Evolutionary conservation across 805 yeast species (phyloP).

Genomic region (Sungouiella blattae): DNA sequence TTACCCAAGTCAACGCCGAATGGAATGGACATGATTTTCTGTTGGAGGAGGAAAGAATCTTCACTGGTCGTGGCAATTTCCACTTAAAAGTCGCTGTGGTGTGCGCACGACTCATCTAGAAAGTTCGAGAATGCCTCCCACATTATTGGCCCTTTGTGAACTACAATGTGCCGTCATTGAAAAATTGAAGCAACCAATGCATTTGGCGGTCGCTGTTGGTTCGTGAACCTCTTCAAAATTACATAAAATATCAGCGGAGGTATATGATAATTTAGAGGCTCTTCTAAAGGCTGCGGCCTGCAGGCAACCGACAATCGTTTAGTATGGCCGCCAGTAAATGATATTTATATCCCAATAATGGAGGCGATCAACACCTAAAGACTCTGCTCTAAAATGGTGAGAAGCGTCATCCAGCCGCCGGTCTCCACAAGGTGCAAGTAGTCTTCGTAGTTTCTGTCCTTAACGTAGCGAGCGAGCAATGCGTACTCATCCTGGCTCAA

Average conservation of each 20-base stretch:
- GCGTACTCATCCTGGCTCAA: constrained; percentile 53
- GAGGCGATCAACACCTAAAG: too few species aligned
- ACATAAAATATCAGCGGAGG: too few species aligned
- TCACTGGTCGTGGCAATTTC: background rate
- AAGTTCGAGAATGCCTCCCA: constrained; percentile 24
- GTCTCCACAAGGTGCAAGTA: constrained; percentile 52
- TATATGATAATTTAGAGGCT: too few species aligned
- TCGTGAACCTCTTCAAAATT: too few species aligned
- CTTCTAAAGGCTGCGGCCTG: too few species aligned
- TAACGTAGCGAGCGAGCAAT: constrained; percentile 47
- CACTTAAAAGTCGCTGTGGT: constrained; percentile 5
- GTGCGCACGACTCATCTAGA: constrained; percentile 23
- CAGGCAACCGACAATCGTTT: too few species aligned
- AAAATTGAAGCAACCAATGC: too few species aligned
- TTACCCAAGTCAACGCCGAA: constrained; percentile 98
- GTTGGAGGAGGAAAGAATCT: constrained; percentile 1
- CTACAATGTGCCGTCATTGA: too few species aligned
- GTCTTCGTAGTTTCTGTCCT: constrained; percentile 38
- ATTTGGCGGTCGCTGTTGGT: too few species aligned
- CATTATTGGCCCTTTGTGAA: too few species aligned
- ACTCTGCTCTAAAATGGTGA: constrained; percentile 46
- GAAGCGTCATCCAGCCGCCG: constrained; percentile 81
- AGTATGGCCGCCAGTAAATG: too few species aligned
- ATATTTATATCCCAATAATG: too few species aligned
- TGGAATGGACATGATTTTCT: constrained; percentile 72